Conservation (phyloP, 768 basidiomycete genomes). For the Tricholoma furcatifolium region DNA sequence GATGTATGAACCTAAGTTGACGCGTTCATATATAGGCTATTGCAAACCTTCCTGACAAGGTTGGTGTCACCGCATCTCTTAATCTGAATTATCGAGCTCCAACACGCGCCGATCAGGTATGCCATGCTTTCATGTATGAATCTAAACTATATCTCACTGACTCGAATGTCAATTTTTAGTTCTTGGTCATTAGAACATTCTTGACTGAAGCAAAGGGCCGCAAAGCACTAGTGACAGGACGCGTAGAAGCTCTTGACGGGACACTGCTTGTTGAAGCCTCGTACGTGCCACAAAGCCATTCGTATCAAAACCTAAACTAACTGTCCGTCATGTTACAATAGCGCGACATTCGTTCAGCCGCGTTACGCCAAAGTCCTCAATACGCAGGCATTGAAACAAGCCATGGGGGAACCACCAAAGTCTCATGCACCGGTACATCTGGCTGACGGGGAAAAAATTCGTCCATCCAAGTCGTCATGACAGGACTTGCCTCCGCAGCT, state of each 20-base stretch:
- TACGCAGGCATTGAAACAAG: conserved; percentile 53
- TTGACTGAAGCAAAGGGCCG: conserved; percentile 72
- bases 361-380: conserved; percentile 80
- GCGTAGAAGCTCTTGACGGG: conserved; percentile 80
- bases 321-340: conserved; percentile 25
- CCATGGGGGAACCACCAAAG: conserved; percentile 59
- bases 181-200: conserved; percentile 75
- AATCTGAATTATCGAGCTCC: conserved; percentile 83
- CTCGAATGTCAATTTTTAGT: conserved; percentile 40
- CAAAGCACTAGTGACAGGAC: conserved; percentile 69
- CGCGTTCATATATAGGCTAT: conserved; percentile 59
- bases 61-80: conserved; percentile 91
- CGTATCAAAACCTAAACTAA: not conserved
- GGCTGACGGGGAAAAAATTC: conserved; percentile 36
- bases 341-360: conserved; percentile 86
- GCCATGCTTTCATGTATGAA: not conserved
- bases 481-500: not conserved
- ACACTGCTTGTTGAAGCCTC: conserved; percentile 78
- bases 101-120: conserved; percentile 83
- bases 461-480: conserved; percentile 17
- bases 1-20: not conserved
- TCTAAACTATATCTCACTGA: not conserved
- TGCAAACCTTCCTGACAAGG: conserved; percentile 79
- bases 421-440: conserved; percentile 34
- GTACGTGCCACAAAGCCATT: conserved; percentile 42